Evolutionary conservation across 2,329 filamentous ascomycete species (phyloP), one percentile per base, ranked within the genome.

Genomic region (Sporothrix mexicana): DNA sequence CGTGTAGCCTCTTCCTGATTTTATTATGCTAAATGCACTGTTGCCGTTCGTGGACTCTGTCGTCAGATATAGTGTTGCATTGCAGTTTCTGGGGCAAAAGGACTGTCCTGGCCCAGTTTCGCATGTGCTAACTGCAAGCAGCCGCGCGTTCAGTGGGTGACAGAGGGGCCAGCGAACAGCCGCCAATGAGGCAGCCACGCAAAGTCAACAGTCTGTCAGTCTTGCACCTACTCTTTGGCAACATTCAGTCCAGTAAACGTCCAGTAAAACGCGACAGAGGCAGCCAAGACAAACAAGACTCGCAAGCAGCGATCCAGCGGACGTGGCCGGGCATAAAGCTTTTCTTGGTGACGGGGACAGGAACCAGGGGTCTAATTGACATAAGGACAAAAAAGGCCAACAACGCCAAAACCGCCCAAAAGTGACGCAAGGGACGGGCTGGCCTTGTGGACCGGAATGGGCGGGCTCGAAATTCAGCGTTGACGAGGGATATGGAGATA

Each of bases 141-240:
- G 70, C 70, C 70, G 70, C 70, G 61, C 70, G 61, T 72, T 71
- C 70, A 20, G 49, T 43, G 51, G 30, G 30, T 36, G 30, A 36
- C 4, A 53, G 30, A 25, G n/a, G 20, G 20, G 20, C 20, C 13
- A 36, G 20, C 41, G 41, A 69, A 57, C 30, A 59, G n/a, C 67
- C 51, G 51, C 67, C 51, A 69, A 69, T 69, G n/a, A 10, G 36
- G 36, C 12, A 41, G 30, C 25, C 49, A 47, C 7, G 30, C 67
- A 69, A 30, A 69, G 67, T 57, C 67, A 69, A 57, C 67, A 69
- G n/a, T 9, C 20, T 41, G 59, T 45, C 67, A 69, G n/a, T 9
- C 20, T 41, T 10, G 30, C 30, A 36, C 30, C 3, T 36, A 20
- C 12, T 30, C 12, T 30, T 20, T 55, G n/a, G 23, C n/a, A 45